Conservation (phyloP, 371 early-diverging fungal species). For the Lichtheimia hyalospora region DNA sequence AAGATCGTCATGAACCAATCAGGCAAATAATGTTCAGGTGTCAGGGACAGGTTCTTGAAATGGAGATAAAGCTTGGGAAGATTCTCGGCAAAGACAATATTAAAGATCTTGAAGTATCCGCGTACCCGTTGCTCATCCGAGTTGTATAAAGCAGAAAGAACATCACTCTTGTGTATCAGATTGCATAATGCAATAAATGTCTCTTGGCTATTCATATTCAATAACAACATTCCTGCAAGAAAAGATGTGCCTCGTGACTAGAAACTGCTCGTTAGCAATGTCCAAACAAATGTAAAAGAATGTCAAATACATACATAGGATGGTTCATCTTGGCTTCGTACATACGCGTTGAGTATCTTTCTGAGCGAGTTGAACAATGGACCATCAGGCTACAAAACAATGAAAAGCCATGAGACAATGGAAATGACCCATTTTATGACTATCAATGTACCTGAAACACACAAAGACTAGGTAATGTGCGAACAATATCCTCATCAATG, state of each 20-base stretch:
- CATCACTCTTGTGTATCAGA: constrained; percentile 33
- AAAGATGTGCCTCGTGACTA: constrained; percentile 51
- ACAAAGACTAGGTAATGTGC: constrained; percentile 50
- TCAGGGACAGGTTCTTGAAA: constrained; percentile 48
- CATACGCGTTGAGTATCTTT: constrained; percentile 45
- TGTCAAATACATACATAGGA: constrained; percentile 34
- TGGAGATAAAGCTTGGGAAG: constrained; percentile 50
- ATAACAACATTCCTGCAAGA: constrained; percentile 45
- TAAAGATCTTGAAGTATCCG: constrained; percentile 51
- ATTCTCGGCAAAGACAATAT: constrained; percentile 52
- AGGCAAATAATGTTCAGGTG: constrained; percentile 49
- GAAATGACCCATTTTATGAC: background rate
- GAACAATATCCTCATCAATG: constrained; percentile 49
- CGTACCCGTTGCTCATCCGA: constrained; percentile 39
- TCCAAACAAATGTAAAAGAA: background rate
- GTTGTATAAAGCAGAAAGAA: constrained; percentile 39
- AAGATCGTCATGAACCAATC: constrained; percentile 58
- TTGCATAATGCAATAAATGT: constrained; percentile 36
- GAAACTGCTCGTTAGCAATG: too few relatives aligned
- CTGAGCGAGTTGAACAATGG: constrained; percentile 42
- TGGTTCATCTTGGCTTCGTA: constrained; percentile 29
- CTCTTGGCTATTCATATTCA: constrained; percentile 45
- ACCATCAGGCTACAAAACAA: constrained; percentile 37
- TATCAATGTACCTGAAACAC: constrained; percentile 44
- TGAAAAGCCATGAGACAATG: background rate